Base-by-base conservation (phyloP, 2,329 filamentous ascomycete genomes). In the Bisporella sp. region DNA sequence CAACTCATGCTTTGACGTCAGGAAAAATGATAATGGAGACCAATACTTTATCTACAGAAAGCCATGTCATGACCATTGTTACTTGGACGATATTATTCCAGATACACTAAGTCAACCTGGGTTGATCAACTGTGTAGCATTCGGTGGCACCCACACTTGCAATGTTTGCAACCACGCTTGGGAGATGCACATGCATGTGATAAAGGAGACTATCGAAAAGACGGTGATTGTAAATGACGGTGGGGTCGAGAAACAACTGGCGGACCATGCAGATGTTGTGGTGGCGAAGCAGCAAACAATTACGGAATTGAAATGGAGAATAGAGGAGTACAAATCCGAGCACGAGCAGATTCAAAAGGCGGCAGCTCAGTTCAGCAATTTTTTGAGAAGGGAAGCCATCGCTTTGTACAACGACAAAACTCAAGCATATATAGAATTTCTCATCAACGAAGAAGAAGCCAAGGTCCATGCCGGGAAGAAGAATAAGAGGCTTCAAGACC, bases 361-460 rank as follows among this genome's bases (percentile, higher is more conserved):
- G 0, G 63, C 68, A 1, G 64, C 62, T 1, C 57, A 64, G 11
- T 72, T 73, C 42, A 62, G 66, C 12, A 44, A 69, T 21, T 73
- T 68, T 49, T 50, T 73, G n/a, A 66, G 64, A 52, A 59, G 64
- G 30, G 55, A 70, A 48, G 65, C 64, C 13, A 69, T 73, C 46
- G 61, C 63, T 1, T 57, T 65, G 1, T 69, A 69, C 61, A 73
- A 73, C 44, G 70, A 73, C 51, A 66, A 66, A 1, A 69, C 64
- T 9, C 46, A 70, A 4, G 67, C 61, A 9, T 71, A 73, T 51
- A 57, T 72, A 4, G 64, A 70, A 33, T 56, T 62, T 49, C 54
- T 70, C 1, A 71, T 72, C 53, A 60, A 66, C 35, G 62, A 68
- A 41, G 68, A 72, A 54, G 47, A 64, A 37, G 53, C 52, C 30